phyloP scores from a whole-genome alignment of 257 asterid genomes.

The Rehmannia glutinosa region DNA sequence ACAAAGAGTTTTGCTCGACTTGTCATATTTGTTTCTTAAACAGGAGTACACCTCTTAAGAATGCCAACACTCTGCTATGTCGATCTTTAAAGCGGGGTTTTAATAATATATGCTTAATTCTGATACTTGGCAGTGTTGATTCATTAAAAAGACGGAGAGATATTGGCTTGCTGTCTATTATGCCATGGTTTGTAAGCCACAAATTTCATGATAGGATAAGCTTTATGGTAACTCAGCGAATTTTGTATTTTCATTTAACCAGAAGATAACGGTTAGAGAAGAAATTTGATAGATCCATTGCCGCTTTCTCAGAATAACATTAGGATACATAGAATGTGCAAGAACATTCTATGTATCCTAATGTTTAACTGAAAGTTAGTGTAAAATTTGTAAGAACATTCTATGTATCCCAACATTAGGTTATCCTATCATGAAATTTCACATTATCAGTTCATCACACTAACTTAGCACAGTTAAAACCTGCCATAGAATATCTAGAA shows the following conservation, averaged over 20 bases:
- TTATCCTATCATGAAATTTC: too few relatives aligned
- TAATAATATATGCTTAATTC: neutral
- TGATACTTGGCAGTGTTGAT: neutral
- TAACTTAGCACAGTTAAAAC: too few relatives aligned
- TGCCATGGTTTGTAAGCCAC: neutral
- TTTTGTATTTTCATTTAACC: neutral
- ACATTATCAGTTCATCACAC: too few relatives aligned
- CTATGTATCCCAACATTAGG: too few relatives aligned
- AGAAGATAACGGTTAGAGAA: neutral
- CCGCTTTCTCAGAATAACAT: neutral
- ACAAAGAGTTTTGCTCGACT: neutral
- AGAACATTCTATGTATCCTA: too few relatives aligned
- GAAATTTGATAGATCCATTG: neutral
- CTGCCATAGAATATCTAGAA: too few relatives aligned
- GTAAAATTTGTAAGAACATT: too few relatives aligned
- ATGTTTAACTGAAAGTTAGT: neutral
- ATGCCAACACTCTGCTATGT: neutral
- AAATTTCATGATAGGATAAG: neutral
- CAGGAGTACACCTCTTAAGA: neutral
- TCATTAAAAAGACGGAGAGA: neutral
- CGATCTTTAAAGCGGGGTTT: neutral
- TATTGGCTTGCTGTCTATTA: neutral
- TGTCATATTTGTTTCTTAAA: neutral
- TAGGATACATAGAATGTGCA: neutral
- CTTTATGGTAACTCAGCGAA: neutral